Conservation (phyloP, 352 stramenopile genomes). For the Phytophthora pisi region DNA sequence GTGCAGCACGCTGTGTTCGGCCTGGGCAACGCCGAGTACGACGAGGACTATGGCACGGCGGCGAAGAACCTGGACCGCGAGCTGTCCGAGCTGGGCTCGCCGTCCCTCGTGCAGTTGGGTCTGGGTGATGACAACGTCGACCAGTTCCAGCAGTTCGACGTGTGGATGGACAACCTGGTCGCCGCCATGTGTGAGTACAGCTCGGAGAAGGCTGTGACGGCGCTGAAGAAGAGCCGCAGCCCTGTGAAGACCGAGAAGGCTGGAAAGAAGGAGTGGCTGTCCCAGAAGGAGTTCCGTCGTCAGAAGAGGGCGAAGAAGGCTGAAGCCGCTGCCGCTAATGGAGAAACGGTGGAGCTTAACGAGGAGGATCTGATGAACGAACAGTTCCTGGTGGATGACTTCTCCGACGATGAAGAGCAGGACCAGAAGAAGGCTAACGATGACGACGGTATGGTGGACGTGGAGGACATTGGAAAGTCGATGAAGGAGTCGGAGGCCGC, state of each 20-base stretch:
- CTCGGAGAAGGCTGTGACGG: constrained; percentile 41
- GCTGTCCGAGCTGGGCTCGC: constrained; percentile 68
- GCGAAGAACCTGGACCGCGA: constrained; percentile 76
- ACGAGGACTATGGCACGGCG: constrained; percentile 85
- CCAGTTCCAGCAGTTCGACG: constrained; percentile 80
- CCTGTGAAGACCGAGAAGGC: constrained; percentile 19
- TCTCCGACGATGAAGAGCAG: constrained; percentile 71
- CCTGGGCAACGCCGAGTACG: constrained; percentile 89
- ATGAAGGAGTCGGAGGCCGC: constrained; percentile 87
- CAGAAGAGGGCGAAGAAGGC: constrained; percentile 84
- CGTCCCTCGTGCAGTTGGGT: constrained; percentile 59
- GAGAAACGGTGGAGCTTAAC: constrained; percentile 67
- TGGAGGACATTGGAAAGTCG: constrained; percentile 87
- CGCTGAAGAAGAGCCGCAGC: constrained; percentile 19
- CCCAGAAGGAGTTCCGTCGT: constrained; percentile 84
- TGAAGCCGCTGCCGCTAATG: constrained; percentile 49
- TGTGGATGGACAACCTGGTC: constrained; percentile 82
- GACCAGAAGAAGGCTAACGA: constrained; percentile 33
- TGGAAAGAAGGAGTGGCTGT: constrained; percentile 62
- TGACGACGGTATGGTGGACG: constrained; percentile 73
- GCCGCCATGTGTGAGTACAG: constrained; percentile 79
- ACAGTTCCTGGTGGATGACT: constrained; percentile 72
- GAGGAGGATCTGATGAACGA: constrained; percentile 90
- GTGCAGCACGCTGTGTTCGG: constrained; percentile 84
- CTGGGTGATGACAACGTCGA: constrained; percentile 87